These are phyloP conservation scores for Lonicera japonica DNA, from an alignment of 129 eudicot genomes.

Conservation along the genomic window DNA sequence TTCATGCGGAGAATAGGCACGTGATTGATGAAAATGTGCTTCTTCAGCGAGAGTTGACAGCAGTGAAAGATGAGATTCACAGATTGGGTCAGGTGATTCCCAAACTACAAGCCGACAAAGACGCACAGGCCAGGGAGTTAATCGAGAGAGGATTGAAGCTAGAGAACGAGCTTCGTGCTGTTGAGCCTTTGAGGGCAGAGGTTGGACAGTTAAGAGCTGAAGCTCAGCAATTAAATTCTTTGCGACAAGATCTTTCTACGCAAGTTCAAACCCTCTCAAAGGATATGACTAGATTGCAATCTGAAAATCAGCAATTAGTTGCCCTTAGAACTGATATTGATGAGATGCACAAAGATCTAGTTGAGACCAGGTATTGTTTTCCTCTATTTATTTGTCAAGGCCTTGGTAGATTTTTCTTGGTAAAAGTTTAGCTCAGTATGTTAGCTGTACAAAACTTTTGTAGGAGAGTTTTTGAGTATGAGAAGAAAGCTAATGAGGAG, in stretches of 20 bases:
- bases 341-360: conserved; percentile 66
- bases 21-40: conserved; percentile 64
- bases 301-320: conserved; percentile 64
- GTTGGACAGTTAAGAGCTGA: conserved; percentile 62
- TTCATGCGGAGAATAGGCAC: conserved; percentile 58
- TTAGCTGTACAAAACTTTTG: not conserved
- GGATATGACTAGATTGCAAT: conserved; percentile 42
- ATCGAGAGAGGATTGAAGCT: conserved; percentile 76
- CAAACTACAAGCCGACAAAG: conserved; percentile 62
- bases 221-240: conserved; percentile 43
- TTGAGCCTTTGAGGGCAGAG: conserved; percentile 63
- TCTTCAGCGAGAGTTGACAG: conserved; percentile 67
- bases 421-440: too few relatives aligned
- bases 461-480: conserved; percentile 68
- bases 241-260: conserved; percentile 54
- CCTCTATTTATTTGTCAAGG: not conserved
- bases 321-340: conserved; percentile 58
- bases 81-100: conserved; percentile 69
- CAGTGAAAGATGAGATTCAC: conserved; percentile 66
- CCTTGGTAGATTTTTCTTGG: too few relatives aligned
- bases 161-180: conserved; percentile 66
- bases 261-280: conserved; percentile 55
- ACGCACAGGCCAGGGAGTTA: conserved; percentile 50
- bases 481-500: conserved; percentile 82
- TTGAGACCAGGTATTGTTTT: conserved; percentile 54